Conservation (phyloP, 768 basidiomycete species). For the Kwoniella newhampshirensis region DNA sequence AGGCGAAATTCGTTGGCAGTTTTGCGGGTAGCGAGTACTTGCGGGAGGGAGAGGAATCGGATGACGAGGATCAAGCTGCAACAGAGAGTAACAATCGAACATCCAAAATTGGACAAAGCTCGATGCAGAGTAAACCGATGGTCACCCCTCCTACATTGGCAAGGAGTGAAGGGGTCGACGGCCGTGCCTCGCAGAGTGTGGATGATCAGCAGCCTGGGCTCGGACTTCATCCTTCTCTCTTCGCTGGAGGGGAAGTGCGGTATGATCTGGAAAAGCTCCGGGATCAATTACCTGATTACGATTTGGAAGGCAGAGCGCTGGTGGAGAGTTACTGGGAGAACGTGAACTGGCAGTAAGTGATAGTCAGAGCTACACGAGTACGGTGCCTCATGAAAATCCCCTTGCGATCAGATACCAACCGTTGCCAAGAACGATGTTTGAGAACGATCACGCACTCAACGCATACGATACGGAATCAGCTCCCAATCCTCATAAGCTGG, state of each 20-base stretch:
- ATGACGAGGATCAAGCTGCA: conserved; percentile 14
- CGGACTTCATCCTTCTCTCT: conserved; percentile 9
- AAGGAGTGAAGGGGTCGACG: conserved; percentile 3
- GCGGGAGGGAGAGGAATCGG: conserved; percentile 23
- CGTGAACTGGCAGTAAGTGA: conserved; percentile 51
- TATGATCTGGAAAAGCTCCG: conserved; percentile 32
- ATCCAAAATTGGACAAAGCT: not conserved
- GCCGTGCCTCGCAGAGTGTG: not conserved
- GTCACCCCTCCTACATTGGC: conserved; percentile 29
- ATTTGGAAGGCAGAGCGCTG: conserved; percentile 36
- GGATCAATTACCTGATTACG: conserved; percentile 45
- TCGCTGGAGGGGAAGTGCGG: conserved; percentile 19
- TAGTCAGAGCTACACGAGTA: too few relatives aligned
- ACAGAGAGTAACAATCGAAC: too few relatives aligned
- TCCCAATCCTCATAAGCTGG: conserved; percentile 50
- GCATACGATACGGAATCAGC: conserved; percentile 37
- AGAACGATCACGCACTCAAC: conserved; percentile 40
- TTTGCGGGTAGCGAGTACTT: conserved; percentile 48
- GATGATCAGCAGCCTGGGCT: conserved; percentile 3
- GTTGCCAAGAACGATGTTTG: conserved; percentile 43
- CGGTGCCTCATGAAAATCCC: not conserved
- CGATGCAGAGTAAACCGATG: not conserved
- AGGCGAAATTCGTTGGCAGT: conserved; percentile 46
- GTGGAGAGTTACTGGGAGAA: conserved; percentile 51
- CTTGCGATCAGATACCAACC: conserved; percentile 33